These are phyloP conservation scores for Marvania coccoides DNA, from an alignment of 139 green algal genomes.

Conservation along the genomic window DNA sequence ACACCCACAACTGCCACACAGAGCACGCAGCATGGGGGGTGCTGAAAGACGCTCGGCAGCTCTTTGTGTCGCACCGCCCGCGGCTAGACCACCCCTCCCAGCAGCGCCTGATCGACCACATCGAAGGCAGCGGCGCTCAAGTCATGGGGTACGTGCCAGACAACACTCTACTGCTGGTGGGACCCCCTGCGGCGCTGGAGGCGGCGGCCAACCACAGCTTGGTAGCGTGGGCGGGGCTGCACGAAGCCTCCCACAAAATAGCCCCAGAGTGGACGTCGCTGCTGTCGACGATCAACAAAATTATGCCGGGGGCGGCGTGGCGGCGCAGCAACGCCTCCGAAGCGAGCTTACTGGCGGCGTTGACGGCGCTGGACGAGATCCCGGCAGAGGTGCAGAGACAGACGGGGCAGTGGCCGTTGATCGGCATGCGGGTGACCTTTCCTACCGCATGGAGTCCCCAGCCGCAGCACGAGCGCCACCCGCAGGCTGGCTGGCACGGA, in stretches of 20 bases:
- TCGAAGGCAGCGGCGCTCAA: not conserved
- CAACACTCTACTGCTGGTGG: constrained; percentile 20
- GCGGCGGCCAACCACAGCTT: not conserved
- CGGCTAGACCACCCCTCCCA: not conserved
- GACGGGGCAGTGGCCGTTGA: constrained; percentile 2
- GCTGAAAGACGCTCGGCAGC: not conserved
- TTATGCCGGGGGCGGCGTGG: not conserved
- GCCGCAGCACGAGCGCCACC: not conserved
- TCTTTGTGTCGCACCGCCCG: not conserved
- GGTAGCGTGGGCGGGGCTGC: constrained; percentile 3
- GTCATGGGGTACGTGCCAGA: constrained; percentile 17
- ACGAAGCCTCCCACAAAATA: constrained; percentile 11
- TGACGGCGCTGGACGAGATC: not conserved
- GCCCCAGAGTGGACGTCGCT: constrained; percentile 20
- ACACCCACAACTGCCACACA: not conserved
- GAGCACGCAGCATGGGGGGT: not conserved
- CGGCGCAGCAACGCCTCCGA: not conserved
- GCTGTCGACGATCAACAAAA: not conserved
- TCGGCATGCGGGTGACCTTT: constrained; percentile 8
- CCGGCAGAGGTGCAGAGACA: not conserved
- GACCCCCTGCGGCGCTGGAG: not conserved
- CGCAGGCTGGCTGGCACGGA: not conserved
- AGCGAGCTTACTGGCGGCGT: not conserved
- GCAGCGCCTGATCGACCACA: not conserved
- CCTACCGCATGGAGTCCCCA: not conserved